A percentile compares a stretch with the other conserved stretches of the same genome.
Conservation (phyloP, 352 stramenopile species). For the Globisporangium emineosum region DNA sequence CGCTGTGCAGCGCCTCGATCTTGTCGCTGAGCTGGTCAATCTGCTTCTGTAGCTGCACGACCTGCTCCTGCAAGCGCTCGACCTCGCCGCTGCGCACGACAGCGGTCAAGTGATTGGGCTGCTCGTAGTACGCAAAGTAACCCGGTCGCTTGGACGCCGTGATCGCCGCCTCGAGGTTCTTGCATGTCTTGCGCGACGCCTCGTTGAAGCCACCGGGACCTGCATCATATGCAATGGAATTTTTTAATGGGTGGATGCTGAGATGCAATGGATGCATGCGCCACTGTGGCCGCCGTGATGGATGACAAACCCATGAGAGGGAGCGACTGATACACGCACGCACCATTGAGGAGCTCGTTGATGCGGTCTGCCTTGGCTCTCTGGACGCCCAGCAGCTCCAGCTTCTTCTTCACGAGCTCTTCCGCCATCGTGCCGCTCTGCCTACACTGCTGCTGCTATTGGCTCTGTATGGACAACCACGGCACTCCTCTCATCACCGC, state of each 20-base stretch:
- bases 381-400: slow-evolving; percentile 69
- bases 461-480: not conserved
- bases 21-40: slow-evolving; percentile 65
- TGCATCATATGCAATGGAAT: slow-evolving; percentile 15
- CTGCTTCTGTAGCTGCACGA: slow-evolving; percentile 63
- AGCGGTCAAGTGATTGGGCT: slow-evolving; percentile 53
- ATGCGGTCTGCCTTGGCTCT: slow-evolving; percentile 60
- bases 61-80: slow-evolving; percentile 52
- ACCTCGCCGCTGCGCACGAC: slow-evolving; percentile 55
- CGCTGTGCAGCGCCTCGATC: slow-evolving; percentile 25
- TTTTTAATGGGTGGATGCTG: slow-evolving; percentile 1
- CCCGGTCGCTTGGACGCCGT: slow-evolving; percentile 66
- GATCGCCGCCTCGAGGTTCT: slow-evolving; percentile 79
- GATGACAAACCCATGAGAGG: not conserved
- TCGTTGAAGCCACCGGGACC: slow-evolving; percentile 69
- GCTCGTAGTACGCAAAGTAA: slow-evolving; percentile 74
- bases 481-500: too few relatives aligned
- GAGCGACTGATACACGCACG: not conserved
- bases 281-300: not conserved
- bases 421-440: slow-evolving; percentile 27
- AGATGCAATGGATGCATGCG: not conserved
- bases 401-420: slow-evolving; percentile 74
- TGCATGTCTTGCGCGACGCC: slow-evolving; percentile 66
- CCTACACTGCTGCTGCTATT: not conserved
- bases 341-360: slow-evolving; percentile 56